These are phyloP conservation scores for Phlebopus sp. DNA, from an alignment of 1,284 basidiomycete species.

Conservation along the genomic window DNA sequence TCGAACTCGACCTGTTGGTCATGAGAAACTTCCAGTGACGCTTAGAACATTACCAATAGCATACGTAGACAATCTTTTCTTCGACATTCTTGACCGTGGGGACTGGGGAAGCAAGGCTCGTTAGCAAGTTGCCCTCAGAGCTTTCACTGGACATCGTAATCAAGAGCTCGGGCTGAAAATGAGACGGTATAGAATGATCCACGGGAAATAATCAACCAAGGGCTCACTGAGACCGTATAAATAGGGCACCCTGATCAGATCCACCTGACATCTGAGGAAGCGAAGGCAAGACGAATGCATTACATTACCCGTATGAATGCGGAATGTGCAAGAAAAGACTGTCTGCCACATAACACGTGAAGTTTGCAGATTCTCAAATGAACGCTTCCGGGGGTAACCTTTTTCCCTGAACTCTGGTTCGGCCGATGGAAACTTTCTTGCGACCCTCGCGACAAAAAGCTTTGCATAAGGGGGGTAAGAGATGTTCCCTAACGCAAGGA, in stretches of 20 bases:
- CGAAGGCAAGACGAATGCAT: not conserved
- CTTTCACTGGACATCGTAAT: constrained; percentile 12
- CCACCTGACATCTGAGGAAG: constrained; percentile 3
- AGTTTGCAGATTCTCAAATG: too few species aligned
- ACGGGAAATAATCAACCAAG: not conserved
- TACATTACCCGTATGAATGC: not conserved
- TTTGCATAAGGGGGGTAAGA: too few species aligned
- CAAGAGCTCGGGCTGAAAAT: not conserved
- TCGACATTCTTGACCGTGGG: not conserved
- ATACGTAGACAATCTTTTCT: constrained; percentile 15
- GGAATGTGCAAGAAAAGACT: not conserved
- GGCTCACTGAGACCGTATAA: constrained; percentile 12
- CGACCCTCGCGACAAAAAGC: too few species aligned
- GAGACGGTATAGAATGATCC: not conserved
- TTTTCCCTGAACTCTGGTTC: too few species aligned
- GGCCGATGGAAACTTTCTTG: too few species aligned
- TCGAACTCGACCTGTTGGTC: constrained; percentile 24
- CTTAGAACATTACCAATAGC: not conserved
- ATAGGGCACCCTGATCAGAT: constrained; percentile 7
- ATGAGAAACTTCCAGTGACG: constrained; percentile 7
- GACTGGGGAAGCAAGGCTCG: not conserved
- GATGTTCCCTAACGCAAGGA: too few species aligned
- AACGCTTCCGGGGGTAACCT: too few species aligned
- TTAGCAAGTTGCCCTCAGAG: constrained; percentile 1
- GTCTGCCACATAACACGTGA: not conserved